Base-by-base conservation (phyloP, 1,284 basidiomycete species). In the Puccinia sorghi region DNA sequence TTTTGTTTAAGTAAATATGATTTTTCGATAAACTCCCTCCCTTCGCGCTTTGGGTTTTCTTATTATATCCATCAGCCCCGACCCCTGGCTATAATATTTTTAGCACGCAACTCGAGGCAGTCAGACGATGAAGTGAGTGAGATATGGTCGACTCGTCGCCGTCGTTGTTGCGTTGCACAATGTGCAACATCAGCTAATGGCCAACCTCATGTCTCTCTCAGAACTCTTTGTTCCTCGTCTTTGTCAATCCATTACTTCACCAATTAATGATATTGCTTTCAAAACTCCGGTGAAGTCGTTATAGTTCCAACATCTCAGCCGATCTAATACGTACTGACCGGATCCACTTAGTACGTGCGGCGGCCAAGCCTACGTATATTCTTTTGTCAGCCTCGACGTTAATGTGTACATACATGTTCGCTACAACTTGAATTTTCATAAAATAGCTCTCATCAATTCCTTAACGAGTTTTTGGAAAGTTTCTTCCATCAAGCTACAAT, bases 71-170 rank as follows among this genome's bases (percentile, higher is more conserved):
- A 63, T 63, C 61, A n/a, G 41, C 27, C 41, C n/a, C 61, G 32
- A 63, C 61, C 61, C 61, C 61, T 63, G 43, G 61, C 61, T 41
- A 43, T 41, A 22, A 32, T 32, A 32, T 32, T 32, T 32, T 32
- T 43, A 63, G 61, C 61, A 41, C 8, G 20, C 41, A n/a, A 59
- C 22, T 22, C 13, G 25, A 27, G 54, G 54, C 25, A 56, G 12
- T 61, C 57, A 39, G 12, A 9, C 25, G 54, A 27, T 61, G 57
- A 61, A 32, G 57, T 7, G 57, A 61, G 37, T 32, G 32, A 39
- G 7, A 1, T 15, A 37, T 61, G 37, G 32, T 57, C 13, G 25
- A 57, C 54, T 22, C 54, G 25, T 32, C 54, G 22, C 54, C 54
- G 54, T 32, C 54, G 54, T 32, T 32, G 32, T 32, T 32, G 32